phyloP scores from a whole-genome alignment of 352 stramenopile genomes.

The Phytophthora ohioensis region DNA sequence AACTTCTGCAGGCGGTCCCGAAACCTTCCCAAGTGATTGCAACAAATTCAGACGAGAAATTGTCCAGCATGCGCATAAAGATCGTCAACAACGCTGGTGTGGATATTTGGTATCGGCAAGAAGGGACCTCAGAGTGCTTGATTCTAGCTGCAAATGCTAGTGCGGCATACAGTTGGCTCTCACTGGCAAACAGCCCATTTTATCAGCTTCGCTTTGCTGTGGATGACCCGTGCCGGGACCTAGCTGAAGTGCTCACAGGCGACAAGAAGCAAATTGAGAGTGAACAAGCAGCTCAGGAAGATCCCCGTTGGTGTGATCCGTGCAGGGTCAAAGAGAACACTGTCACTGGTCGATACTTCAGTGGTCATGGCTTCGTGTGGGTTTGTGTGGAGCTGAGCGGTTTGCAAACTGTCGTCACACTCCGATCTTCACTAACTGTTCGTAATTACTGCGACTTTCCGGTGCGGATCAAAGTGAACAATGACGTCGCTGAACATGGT shows the following conservation, averaged over 20 bases:
- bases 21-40: background rate
- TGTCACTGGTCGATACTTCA: slow-evolving; percentile 68
- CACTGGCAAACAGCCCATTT: slow-evolving; percentile 51
- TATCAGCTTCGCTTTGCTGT: slow-evolving; percentile 69
- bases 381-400: slow-evolving; percentile 65
- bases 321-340: slow-evolving; percentile 69
- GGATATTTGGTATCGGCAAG: slow-evolving; percentile 73
- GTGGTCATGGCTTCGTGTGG: slow-evolving; percentile 69
- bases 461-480: slow-evolving; percentile 50
- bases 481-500: slow-evolving; percentile 9
- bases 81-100: slow-evolving; percentile 55
- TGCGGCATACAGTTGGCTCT: slow-evolving; percentile 78
- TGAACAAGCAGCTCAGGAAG: slow-evolving; percentile 13
- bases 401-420: slow-evolving; percentile 64
- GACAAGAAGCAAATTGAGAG: slow-evolving; percentile 4
- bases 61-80: slow-evolving; percentile 70
- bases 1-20: slow-evolving; percentile 37
- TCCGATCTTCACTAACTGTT: slow-evolving; percentile 58
- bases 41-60: slow-evolving; percentile 31
- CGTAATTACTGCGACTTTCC: slow-evolving; percentile 55
- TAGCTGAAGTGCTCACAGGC: background rate
- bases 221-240: slow-evolving; percentile 28
- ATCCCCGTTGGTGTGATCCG: slow-evolving; percentile 66
- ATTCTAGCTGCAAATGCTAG: slow-evolving; percentile 37
- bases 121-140: slow-evolving; percentile 66